Evolutionary conservation across 2,329 filamentous ascomycete genomes (phyloP), one percentile per base, ranked within the genome.

Genomic region (Corinectria fuckeliana): DNA sequence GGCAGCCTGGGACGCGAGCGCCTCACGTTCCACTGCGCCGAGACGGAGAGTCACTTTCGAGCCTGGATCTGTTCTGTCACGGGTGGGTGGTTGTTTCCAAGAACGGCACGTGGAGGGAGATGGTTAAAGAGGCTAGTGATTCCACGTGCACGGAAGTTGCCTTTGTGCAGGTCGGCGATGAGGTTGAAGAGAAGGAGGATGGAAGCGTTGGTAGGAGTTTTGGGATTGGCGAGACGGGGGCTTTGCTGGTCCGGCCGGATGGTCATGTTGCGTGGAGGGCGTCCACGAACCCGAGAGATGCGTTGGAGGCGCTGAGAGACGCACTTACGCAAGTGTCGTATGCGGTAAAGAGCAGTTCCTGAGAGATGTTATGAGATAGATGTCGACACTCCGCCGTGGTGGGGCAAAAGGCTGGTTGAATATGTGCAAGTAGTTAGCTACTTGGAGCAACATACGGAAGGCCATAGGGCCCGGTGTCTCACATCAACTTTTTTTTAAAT

Each of bases 1-100:
- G 66, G 1, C 63, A 66, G 10, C 56, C 68, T 18, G 68, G 68
- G 1, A 70, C 65, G 1, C 45, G 68, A 30, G 68, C 65, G 13
- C 60, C 68, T 3, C 62, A 70, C 16, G 51, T 70, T 2, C n/a
- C 21, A 3, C 14, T 70, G 14, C 26, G 16, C n/a, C 53, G 3
- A 20, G 41, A 18, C 21, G 56, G 3, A 18, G 53, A 50, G 7
- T 7, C 2, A 2, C 23, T 30, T 9, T 66, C 65, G 2, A 64
- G 58, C 13, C 16, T 67, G 4, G 65, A 66, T 11, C n/a, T 34
- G 5, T 63, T 67, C 18, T 51, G 42, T 3, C 45, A 45, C 2
- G 49, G 47, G 0, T 66, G 65, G 58, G 50, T 50, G 1, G 30
- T 64, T 30, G 18, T 60, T 3, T 66, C 58, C n/a, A 59, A 56